Base-by-base conservation (phyloP, 306 rosid species). In the Casuarina glauca region DNA sequence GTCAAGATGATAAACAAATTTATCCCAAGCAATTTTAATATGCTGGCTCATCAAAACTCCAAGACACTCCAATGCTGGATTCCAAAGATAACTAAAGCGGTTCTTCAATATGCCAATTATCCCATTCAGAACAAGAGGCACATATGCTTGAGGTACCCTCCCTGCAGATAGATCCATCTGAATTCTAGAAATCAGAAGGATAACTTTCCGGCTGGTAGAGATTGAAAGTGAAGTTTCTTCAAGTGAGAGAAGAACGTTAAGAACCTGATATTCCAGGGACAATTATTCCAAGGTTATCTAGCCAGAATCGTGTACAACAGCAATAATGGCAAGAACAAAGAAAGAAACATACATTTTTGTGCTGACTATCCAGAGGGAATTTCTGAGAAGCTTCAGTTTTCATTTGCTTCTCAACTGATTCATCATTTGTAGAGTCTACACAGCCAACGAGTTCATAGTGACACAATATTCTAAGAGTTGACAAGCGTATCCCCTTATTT, bases 201-300 rank as follows among this genome's bases (percentile, higher is more conserved):
- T 89, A 63, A 92, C 84, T 83, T 76, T 82, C 82, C 97, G 90
- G 85, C 92, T 89, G 48, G 93, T 86, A 66, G 88, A 85, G 52
- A 92, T 81, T 12, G 98, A 90, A 80, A 89, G 80, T 20, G 92
- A 93, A 69, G 93, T 92, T 61, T 88, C 85, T 87, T 95, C 97
- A 62, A 95, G 78, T 3, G 88, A 87, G 74, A 95, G 96, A 44
- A 95, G 89, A 16, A 88, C 84, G 81, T 70, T 84, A 48, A 95
- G 82, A 82, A 86, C 91, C 97, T 95, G 91, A 78, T 26, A 87
- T 69, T 86, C 83, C 50, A 85, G 75, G 50, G 75, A 77, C 80
- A 82, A 79, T 70, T 68, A 78, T 71, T 9, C 64, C 48, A 53
- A 45, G 38, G 48, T 26, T 73, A 72, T 41, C 9, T 63, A 9